Base-by-base conservation (phyloP, 2,329 filamentous ascomycete species). In the Claviceps sorghi region DNA sequence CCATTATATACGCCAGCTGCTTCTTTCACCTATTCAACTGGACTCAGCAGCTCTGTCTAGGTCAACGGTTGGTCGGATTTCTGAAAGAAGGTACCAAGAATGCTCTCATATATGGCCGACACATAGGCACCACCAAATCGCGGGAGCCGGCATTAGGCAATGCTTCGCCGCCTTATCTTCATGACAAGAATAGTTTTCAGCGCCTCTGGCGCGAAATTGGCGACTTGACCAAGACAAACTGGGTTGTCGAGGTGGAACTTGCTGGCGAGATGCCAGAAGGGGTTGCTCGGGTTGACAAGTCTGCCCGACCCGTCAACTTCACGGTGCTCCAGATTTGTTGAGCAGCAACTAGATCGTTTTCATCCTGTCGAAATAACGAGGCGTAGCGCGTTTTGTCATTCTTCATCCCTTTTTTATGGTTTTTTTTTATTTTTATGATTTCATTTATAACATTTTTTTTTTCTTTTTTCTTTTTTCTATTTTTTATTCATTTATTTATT, bases 181-280 rank as follows among this genome's bases (percentile, higher is more conserved):
- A 79, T 58, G 69, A 76, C 55, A 65, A 69, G 36, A 59, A 63
- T 8, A 76, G 70, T 52, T 80, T 79, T 63, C 72, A 74, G 57
- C 59, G 59, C 38, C 63, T 81, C 26, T 81, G 78, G 78, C 67
- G 76, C 50, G 72, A 77, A 54, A 69, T 79, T 29, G 75, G 75
- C 9, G 55, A 54, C 34, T 59, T 72, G 50, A 79, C 76, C 0
- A 67, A 65, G 26, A 78, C 75, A 1, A 60, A 58, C 42, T 79
- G 77, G 77, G 63, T 65, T 49, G 72, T 76, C 1, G 66, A 72
- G 48, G 57, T 74, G 49, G 67, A 73, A 53, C 50, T 56, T 0
- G 57, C 58, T 3, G 60, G 59, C 19, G 61, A 64, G 29, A 52
- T 56, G 13, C 48, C 58, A 32, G 53, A 55, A 10, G 58, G 57